Base-by-base conservation (phyloP, 2,329 filamentous ascomycete species). In the Fusarium nematophilum region DNA sequence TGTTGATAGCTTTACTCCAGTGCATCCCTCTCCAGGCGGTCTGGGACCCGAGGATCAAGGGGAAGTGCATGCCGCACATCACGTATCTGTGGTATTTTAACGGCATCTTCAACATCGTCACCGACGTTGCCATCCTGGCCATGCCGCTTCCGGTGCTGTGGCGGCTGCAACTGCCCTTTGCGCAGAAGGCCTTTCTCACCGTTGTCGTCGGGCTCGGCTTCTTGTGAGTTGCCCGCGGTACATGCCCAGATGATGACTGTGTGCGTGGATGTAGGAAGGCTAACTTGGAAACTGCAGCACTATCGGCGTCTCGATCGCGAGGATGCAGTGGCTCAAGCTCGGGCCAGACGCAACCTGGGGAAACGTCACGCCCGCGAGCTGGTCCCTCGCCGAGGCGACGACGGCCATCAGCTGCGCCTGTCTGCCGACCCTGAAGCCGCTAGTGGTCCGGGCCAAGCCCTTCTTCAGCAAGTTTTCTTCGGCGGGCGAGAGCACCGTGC, bases 151-250 rank as follows among this genome's bases (percentile, higher is more conserved):
- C 64, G 0, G 23, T 63, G 3, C 13, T 67, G 2, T 67, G 64
- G 61, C 43, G 31, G 2, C 18, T 67, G 1, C 44, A 52, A 2
- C 44, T 67, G 3, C 58, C 49, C 1, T 49, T 11, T 2, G 29
- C 52, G 1, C 61, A 67, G 7, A 67, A 67, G 17, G 7, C 55
- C 9, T 8, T 48, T 2, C n/a, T 67, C 5, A 47, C 53, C 0
- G 39, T 15, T 3, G 15, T 56, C 2, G 67, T 67, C 25, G 26
- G 39, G 6, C 29, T 67, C 0, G 61, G 47, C 2, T 40, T 52
- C 17, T 63, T 67, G 64, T 67, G n/a, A 65, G 53, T n/a, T n/a
- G n/a, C n/a, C n/a, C n/a, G n/a, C 53, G 6, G 11, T 13, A 1
- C 0, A 10, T 8, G 1, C 1, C 3, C 3, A 2, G 6, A 0